Conservation (phyloP, 208 protist genomes). For the Leishmania arabica region DNA sequence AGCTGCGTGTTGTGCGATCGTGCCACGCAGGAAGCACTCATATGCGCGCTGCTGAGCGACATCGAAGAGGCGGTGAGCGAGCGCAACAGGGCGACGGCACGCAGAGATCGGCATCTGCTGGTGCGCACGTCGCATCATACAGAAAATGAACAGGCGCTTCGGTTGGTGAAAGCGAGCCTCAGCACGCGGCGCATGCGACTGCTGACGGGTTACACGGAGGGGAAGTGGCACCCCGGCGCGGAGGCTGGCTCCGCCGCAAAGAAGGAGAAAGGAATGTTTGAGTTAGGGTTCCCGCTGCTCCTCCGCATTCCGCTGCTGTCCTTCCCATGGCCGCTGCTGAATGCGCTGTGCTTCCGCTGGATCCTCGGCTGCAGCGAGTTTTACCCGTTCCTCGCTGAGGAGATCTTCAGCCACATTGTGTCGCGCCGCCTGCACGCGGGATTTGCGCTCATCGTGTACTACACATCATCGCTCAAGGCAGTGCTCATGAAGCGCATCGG, state of each 20-base stretch:
- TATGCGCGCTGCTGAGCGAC: conserved; percentile 25
- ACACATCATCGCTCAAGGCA: conserved; percentile 42
- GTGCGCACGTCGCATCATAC: conserved; percentile 19
- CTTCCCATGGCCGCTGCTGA: conserved; percentile 55
- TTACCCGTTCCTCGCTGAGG: conserved; percentile 38
- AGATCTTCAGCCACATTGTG: conserved; percentile 61
- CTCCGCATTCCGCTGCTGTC: conserved; percentile 20
- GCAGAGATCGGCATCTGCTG: conserved; percentile 29
- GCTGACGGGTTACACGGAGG: conserved; percentile 42
- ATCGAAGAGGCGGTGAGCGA: conserved; percentile 25
- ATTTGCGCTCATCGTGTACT: conserved; percentile 53
- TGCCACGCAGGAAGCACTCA: conserved; percentile 21
- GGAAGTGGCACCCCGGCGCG: neutral
- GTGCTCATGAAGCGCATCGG: conserved; percentile 37
- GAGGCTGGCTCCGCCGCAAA: neutral
- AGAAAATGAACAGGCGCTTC: conserved; percentile 44
- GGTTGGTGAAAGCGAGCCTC: conserved; percentile 41
- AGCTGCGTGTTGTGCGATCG: conserved; percentile 60
- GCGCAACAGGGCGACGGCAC: conserved; percentile 18
- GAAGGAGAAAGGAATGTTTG: neutral
- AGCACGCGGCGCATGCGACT: conserved; percentile 38
- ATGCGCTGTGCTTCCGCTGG: conserved; percentile 60
- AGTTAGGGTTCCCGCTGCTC: conserved; percentile 4
- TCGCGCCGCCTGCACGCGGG: conserved; percentile 59
- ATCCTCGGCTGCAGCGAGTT: conserved; percentile 45